Conservation (phyloP, 768 basidiomycete genomes). For the Suillus lakei region DNA sequence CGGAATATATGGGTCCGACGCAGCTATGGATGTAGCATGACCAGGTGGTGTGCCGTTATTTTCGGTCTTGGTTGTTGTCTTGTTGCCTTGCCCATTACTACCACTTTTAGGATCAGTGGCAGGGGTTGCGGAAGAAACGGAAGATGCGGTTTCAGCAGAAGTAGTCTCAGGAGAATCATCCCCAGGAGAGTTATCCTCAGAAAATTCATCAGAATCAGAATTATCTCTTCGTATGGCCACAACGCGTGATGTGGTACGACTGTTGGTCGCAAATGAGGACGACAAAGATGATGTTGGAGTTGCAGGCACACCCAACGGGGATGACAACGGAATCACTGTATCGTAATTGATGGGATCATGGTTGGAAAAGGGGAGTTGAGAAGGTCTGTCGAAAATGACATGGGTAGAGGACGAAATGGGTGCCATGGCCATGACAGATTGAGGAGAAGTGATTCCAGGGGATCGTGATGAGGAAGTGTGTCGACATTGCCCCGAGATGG, state of each 20-base stretch:
- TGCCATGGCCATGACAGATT: too few relatives aligned
- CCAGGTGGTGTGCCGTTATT: not conserved
- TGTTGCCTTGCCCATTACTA: not conserved
- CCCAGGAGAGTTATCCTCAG: not conserved
- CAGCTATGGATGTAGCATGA: not conserved
- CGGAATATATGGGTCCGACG: not conserved
- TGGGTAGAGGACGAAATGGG: not conserved
- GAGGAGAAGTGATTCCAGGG: not conserved
- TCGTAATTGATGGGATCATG: not conserved
- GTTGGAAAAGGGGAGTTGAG: too few relatives aligned
- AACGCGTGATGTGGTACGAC: not conserved
- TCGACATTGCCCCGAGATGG: not conserved
- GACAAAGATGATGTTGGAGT: not conserved
- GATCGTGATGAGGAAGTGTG: not conserved
- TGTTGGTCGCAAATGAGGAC: not conserved
- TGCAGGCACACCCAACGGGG: too few relatives aligned
- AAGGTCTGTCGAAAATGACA: not conserved
- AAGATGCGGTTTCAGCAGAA: not conserved
- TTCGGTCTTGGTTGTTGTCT: not conserved
- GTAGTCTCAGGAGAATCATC: not conserved
- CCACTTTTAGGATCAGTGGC: too few relatives aligned
- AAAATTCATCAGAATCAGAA: not conserved
- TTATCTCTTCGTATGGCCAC: not conserved
- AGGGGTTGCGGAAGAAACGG: not conserved
- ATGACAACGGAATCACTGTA: too few relatives aligned